Percentiles rank a stretch among this genome's conserved stretches.
phyloP scores from a whole-genome alignment of 202 grass and related monocot genomes.

The Carex arenaria region DNA sequence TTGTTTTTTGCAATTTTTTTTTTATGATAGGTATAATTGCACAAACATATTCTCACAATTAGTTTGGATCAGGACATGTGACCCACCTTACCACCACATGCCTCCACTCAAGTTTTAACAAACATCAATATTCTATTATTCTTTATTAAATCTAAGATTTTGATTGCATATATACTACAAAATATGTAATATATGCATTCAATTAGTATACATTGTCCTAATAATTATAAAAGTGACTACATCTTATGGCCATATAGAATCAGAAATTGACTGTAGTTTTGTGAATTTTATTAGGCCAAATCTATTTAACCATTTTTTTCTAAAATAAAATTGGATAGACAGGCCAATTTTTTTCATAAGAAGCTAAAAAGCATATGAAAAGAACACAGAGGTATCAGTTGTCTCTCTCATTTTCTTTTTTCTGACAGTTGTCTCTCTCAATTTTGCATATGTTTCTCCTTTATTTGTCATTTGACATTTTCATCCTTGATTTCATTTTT shows the following conservation, averaged over 20 bases:
- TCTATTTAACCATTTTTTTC: background rate
- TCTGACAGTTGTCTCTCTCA: background rate
- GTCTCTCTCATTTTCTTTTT: background rate
- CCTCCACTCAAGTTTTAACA: no score
- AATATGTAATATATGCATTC: background rate
- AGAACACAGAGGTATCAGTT: background rate
- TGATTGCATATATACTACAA: background rate
- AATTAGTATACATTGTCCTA: background rate
- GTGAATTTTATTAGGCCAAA: background rate
- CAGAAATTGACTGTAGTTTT: background rate
- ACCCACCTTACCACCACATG: no score
- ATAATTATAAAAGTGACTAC: background rate
- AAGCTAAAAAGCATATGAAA: background rate
- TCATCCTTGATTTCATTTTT: background rate
- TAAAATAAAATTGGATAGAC: background rate
- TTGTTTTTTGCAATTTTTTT: no score
- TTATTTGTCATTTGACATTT: constrained; percentile 6
- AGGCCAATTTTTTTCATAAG: background rate
- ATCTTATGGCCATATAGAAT: background rate
- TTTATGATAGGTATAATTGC: no score
- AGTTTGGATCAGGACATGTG: no score
- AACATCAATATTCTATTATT: no score
- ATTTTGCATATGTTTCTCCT: background rate
- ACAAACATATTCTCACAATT: no score
- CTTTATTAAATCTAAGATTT: background rate